Evolutionary conservation across 352 stramenopile genomes (phyloP).

Genomic region (Pythium periplocum): DNA sequence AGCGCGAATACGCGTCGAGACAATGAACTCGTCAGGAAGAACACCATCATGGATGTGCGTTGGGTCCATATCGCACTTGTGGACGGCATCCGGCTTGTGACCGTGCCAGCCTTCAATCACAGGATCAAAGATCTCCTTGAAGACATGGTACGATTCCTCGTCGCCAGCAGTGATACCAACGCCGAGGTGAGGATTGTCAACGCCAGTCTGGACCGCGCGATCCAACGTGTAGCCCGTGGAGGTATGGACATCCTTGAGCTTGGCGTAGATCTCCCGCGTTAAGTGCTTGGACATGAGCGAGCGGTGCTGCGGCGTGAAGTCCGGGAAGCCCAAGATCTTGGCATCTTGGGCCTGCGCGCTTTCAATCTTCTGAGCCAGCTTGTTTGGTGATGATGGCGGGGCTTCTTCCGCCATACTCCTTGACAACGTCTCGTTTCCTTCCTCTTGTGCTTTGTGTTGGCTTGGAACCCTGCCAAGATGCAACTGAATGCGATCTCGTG

Average conservation of each 20-base stretch:
- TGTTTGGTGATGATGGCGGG: slow-evolving; percentile 59
- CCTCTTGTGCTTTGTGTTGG: too few relatives aligned
- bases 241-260: slow-evolving; percentile 58
- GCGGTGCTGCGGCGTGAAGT: slow-evolving; percentile 68
- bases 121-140: slow-evolving; percentile 69
- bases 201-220: slow-evolving; percentile 65
- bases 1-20: slow-evolving; percentile 77
- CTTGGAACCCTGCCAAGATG: too few relatives aligned
- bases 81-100: slow-evolving; percentile 49
- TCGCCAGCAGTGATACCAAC: slow-evolving; percentile 54
- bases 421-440: too few relatives aligned
- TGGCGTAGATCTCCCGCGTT: slow-evolving; percentile 58
- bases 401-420: slow-evolving; percentile 14
- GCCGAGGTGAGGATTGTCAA: slow-evolving; percentile 74
- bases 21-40: slow-evolving; percentile 66
- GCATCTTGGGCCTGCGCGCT: slow-evolving; percentile 62
- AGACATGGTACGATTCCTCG: slow-evolving; percentile 68
- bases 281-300: slow-evolving; percentile 73
- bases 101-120: slow-evolving; percentile 71
- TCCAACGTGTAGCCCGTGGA: slow-evolving; percentile 72
- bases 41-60: slow-evolving; percentile 58
- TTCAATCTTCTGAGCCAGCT: slow-evolving; percentile 78
- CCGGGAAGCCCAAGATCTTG: slow-evolving; percentile 60
- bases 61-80: slow-evolving; percentile 72
- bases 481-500: too few relatives aligned